Percentiles rank a stretch among this genome's conserved stretches.
Conservation (phyloP, 1,139 yeast species). For the Chernovozyma sophiae-reginae region DNA sequence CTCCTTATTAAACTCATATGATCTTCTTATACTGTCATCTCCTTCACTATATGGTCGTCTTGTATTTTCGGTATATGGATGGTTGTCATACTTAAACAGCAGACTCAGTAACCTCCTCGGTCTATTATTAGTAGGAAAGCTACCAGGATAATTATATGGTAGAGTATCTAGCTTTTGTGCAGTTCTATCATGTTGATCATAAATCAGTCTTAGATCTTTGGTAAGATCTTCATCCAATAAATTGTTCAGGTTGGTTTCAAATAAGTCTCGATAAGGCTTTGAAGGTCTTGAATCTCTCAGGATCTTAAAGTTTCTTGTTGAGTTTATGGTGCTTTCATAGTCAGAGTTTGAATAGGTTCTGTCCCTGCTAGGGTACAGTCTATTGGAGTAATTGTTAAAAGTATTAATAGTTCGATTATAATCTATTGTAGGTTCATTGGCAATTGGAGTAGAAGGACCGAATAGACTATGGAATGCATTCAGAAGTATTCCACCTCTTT, state of each 20-base stretch:
- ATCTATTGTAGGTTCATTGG: constrained; percentile 38
- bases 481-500: constrained; percentile 1
- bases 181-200: constrained; percentile 5
- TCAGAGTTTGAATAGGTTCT: neutral
- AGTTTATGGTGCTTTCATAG: constrained; percentile 4
- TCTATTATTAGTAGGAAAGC: constrained; percentile 1
- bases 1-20: neutral
- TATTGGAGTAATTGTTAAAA: neutral
- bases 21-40: neutral
- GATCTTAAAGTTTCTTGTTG: constrained; percentile 2
- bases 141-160: constrained; percentile 5
- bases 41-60: neutral
- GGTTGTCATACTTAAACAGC: neutral
- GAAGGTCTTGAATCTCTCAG: constrained; percentile 1
- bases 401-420: constrained; percentile 17
- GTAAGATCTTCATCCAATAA: constrained; percentile 3
- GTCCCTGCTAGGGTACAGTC: too few species aligned
- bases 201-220: constrained; percentile 2
- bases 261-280: constrained; percentile 4
- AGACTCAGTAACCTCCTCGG: neutral
- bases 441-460: constrained; percentile 18
- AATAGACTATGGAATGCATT: constrained; percentile 6
- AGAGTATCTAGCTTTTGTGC: constrained; percentile 2
- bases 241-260: neutral
- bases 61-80: neutral